Evolutionary conservation across 2,329 filamentous ascomycete genomes (phyloP), one percentile per base, ranked within the genome.

Genomic region (Cercospora zeae-maydis): DNA sequence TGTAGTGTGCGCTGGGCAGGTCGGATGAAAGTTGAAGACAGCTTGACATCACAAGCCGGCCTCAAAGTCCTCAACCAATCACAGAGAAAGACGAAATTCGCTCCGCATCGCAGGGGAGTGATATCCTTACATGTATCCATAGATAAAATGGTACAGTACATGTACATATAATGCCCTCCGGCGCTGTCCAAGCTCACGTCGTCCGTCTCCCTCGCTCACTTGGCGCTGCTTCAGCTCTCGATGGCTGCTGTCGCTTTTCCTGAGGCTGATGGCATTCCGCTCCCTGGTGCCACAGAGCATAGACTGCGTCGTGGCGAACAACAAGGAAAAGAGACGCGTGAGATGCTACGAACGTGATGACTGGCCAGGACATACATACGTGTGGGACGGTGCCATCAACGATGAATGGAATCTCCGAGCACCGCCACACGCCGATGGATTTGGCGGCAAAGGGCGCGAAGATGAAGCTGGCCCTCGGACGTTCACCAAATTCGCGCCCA

Each of bases 1-100:
- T 27, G 24, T 27, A 6, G n/a, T 19, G 24, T 47, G 27, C 36
- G 27, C 14, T n/a, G 6, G 8, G 8, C 16, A 31, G 19, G 42
- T 37, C 16, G 30, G 30, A 31, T n/a, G 56, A 36, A 51, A 51
- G 57, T 24, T 59, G 57, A 59, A 59, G 57, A 36, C 57, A 52
- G 31, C 57, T 59, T 51, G 57, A 59, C 56, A 59, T 59, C 56
- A 59, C 56, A n/a, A 56, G 47, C 47, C 47, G 47, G 47, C 21
- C 14, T n/a, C 47, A 16, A n/a, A 19, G 47, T 52, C 47, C 47
- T 21, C 47, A 31, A 3, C 39, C 13, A 45, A 45, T 45, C 39
- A 45, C 6, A 45, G 24, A 6, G 24, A 27, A 27, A n/a, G n/a
- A n/a, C n/a, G n/a, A n/a, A n/a, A n/a, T n/a, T n/a, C n/a, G n/a